Conservation (phyloP, 2,329 filamentous ascomycete species). For the Aspergillus uvarum region DNA sequence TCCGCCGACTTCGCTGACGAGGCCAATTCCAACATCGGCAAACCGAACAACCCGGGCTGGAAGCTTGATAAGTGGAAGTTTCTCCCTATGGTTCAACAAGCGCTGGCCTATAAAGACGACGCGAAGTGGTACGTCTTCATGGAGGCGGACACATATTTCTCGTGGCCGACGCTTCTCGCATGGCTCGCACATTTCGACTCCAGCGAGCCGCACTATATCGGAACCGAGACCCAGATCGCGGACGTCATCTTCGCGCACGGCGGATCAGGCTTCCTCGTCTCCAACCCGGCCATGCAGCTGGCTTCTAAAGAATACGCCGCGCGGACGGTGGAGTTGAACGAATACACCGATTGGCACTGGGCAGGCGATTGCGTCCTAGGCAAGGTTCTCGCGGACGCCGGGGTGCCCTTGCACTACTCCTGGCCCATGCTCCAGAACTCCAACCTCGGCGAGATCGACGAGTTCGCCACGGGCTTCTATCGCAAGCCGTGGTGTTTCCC, state of each 20-base stretch:
- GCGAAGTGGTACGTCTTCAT: slow-evolving; percentile 61
- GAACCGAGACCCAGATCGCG: slow-evolving; percentile 54
- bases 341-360: slow-evolving; percentile 48
- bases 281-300: slow-evolving; percentile 49
- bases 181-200: slow-evolving; percentile 55
- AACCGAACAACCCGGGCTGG: slow-evolving; percentile 51
- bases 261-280: slow-evolving; percentile 55
- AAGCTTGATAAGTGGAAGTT: slow-evolving; percentile 61
- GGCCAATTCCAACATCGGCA: slow-evolving; percentile 40
- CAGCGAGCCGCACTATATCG: slow-evolving; percentile 52
- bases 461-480: slow-evolving; percentile 41
- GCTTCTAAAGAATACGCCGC: slow-evolving; percentile 45
- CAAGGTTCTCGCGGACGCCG: slow-evolving; percentile 48
- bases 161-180: slow-evolving; percentile 53
- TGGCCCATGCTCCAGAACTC: slow-evolving; percentile 51
- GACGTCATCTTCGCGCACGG: slow-evolving; percentile 54
- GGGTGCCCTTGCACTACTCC: slow-evolving; percentile 46
- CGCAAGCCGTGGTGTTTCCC: slow-evolving; percentile 52
- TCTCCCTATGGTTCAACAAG: slow-evolving; percentile 55
- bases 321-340: slow-evolving; percentile 45
- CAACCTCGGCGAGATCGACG: slow-evolving; percentile 45
- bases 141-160: slow-evolving; percentile 59
- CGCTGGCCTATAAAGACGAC: slow-evolving; percentile 45
- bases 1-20: slow-evolving; percentile 37
- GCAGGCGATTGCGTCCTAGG: slow-evolving; percentile 54